Base-by-base conservation (phyloP, 805 yeast species). In the Torulaspora microellipsoides region DNA sequence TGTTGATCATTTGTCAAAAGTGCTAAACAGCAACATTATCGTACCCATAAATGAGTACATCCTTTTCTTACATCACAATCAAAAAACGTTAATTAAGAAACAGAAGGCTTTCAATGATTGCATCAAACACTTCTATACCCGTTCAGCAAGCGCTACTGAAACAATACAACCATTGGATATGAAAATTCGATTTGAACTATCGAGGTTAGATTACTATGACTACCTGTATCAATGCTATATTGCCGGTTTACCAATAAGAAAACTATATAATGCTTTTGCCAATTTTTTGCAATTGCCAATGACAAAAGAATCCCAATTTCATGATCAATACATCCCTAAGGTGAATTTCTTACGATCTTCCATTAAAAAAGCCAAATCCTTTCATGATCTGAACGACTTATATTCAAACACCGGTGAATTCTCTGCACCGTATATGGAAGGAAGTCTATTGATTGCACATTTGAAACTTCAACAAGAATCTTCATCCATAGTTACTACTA, bases 31-130 rank as follows among this genome's bases (percentile, higher is more conserved):
- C 14, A 28, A 43, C 8, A 36, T 43, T n/a, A 43, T 43, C n/a
- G n/a, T 14, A 13, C 42, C 46, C 6, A 25, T 43, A 28, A 38
- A 43, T n/a, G 46, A 43, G 27, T 38, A 29, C 12, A 30, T 43
- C 9, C 31, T 25, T 15, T 43, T 28, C 27, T 35, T 34, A 27
- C 38, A 30, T 17, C 46, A 43, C 27, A 43, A 43, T 38, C 42
- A 38, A 15, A 45, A 45, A 36, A 34, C 15, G 8, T 15, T 45
- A 5, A 13, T 15, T 20, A 41, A 38, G 33, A 40, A 27, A 14
- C 50, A 47, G 15, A 52, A 49, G 31, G 43, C 27, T 9, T 52
- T 49, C 40, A 42, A 42, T 38, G 55, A 52, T 15, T 36, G 43
- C 36, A 41, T 46, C 23, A 47, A 45, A 31, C 27, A 31, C 3